These are phyloP conservation scores for Venturia aucupariae DNA, from an alignment of 2,329 filamentous ascomycete species.

Conservation along the genomic window DNA sequence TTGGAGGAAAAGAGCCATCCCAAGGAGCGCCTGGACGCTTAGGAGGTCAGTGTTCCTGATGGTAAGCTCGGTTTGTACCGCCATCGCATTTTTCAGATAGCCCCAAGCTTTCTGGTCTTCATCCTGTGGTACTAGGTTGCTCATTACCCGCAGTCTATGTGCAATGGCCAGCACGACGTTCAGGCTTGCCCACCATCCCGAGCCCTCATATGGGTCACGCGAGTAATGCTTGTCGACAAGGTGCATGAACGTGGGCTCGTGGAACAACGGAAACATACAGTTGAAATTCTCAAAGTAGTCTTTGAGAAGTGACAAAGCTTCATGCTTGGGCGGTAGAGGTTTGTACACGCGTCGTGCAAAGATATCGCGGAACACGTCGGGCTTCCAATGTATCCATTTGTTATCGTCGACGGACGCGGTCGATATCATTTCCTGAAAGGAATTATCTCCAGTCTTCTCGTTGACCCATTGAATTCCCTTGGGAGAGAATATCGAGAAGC, in stretches of 20 bases:
- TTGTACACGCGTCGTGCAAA: constrained; percentile 80
- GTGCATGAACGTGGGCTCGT: constrained; percentile 98
- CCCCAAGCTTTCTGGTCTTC: constrained; percentile 94
- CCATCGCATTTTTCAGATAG: constrained; percentile 94
- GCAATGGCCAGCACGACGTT: constrained; percentile 92
- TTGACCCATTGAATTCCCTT: constrained; percentile 99
- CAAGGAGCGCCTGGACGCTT: constrained; percentile 86
- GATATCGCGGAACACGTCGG: constrained; percentile 90
- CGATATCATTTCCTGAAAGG: constrained; percentile 91
- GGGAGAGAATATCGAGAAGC: constrained; percentile 97
- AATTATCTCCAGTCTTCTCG: constrained; percentile 89
- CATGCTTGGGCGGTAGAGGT: constrained; percentile 72
- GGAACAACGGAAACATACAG: constrained; percentile 95
- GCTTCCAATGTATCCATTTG: constrained; percentile 96
- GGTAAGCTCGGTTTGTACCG: constrained; percentile 81
- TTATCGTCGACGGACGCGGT: constrained; percentile 80
- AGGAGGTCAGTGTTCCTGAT: constrained; percentile 94
- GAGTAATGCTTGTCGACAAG: constrained; percentile 92
- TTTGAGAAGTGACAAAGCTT: constrained; percentile 76
- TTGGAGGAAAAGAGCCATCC: constrained; percentile 90
- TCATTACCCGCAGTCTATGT: constrained; percentile 88
- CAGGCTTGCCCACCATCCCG: constrained; percentile 96
- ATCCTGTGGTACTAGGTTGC: constrained; percentile 78
- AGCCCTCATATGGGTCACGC: constrained; percentile 82
- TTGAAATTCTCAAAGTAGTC: constrained; percentile 99